Percentiles rank a stretch among this genome's conserved stretches.
Evolutionary conservation across 2,329 filamentous ascomycete genomes (phyloP).

Genomic region (Trichoderma sp.): DNA sequence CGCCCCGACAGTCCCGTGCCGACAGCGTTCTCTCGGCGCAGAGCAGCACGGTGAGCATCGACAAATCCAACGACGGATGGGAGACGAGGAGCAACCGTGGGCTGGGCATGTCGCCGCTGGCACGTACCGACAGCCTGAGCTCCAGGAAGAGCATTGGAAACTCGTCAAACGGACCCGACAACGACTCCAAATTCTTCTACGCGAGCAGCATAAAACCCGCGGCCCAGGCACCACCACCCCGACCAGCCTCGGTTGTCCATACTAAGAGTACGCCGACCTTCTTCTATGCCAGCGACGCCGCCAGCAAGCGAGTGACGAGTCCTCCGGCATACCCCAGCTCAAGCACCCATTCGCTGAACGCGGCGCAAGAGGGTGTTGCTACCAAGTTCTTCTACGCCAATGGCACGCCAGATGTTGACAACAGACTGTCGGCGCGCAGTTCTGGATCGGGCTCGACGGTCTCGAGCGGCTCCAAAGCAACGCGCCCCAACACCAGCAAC

Average conservation of each 20-base stretch:
- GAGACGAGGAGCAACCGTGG: conserved; percentile 34
- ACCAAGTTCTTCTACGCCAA: conserved; percentile 77
- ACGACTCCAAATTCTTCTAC: conserved; percentile 77
- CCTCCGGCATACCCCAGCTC: conserved; percentile 31
- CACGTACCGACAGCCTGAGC: conserved; percentile 12
- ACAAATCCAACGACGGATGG: conserved; percentile 43
- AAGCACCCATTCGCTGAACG: conserved; percentile 35
- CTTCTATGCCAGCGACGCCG: conserved; percentile 54
- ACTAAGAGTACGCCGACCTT: conserved; percentile 49
- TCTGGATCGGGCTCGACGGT: conserved; percentile 45
- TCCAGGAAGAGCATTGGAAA: conserved; percentile 25
- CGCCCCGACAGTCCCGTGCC: conserved; percentile 66
- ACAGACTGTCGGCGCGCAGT: conserved; percentile 36
- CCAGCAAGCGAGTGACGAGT: conserved; percentile 36
- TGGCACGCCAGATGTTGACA: conserved; percentile 50
- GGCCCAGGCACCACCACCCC: conserved; percentile 37
- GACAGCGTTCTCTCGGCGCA: conserved; percentile 68
- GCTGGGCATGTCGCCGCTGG: conserved; percentile 35
- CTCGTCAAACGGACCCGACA: conserved; percentile 28
- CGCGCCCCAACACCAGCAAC: conserved; percentile 38
- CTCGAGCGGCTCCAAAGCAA: conserved; percentile 45
- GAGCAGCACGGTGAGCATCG: conserved; percentile 53
- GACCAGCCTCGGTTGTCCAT: conserved; percentile 39
- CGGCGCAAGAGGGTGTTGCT: conserved; percentile 39
- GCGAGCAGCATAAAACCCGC: conserved; percentile 69